Base-by-base conservation (phyloP, 2,329 filamentous ascomycete species). In the Clonostachys byssicola region DNA sequence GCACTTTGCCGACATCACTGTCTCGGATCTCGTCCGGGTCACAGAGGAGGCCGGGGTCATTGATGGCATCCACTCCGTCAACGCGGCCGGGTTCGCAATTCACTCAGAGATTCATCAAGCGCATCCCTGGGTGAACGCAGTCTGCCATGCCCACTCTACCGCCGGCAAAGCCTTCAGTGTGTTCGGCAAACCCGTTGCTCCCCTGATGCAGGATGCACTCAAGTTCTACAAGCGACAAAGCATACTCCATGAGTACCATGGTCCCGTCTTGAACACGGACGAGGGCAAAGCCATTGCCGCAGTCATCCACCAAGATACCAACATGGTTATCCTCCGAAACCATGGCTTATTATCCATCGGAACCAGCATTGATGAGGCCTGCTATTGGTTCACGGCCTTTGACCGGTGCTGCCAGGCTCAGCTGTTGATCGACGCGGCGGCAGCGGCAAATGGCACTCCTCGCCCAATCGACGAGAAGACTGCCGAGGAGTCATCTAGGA, bases 321-420 rank as follows among this genome's bases (percentile, higher is more conserved):
- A 77, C 60, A 85, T 74, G 2, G 73, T 81, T 52, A 82, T 89
- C 42, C 66, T 89, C 44, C 71, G 84, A 53, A 90, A 89, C 60
- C 86, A 90, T 63, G 87, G 87, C 0, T 66, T 91, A 34, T 63
- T 90, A 43, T 88, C 84, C 0, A 85, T 88, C 0, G 87, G 87
- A 38, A 10, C 35, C 35, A 38, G n/a, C n/a, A 38, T 38, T 38
- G n/a, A 8, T 40, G 38, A 16, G 7, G 38, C n/a, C n/a, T 6
- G n/a, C 7, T n/a, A 40, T 40, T 17, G 38, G 7, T 17, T 40
- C n/a, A 17, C n/a, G n/a, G n/a, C n/a, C n/a, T n/a, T n/a, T n/a
- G n/a, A n/a, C n/a, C n/a, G n/a, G n/a, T n/a, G n/a, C n/a, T n/a
- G n/a, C n/a, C n/a, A n/a, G n/a, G n/a, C n/a, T n/a, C n/a, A n/a